phyloP scores from a whole-genome alignment of 495 filamentous ascomycete genomes.

The Neurospora sp. region DNA sequence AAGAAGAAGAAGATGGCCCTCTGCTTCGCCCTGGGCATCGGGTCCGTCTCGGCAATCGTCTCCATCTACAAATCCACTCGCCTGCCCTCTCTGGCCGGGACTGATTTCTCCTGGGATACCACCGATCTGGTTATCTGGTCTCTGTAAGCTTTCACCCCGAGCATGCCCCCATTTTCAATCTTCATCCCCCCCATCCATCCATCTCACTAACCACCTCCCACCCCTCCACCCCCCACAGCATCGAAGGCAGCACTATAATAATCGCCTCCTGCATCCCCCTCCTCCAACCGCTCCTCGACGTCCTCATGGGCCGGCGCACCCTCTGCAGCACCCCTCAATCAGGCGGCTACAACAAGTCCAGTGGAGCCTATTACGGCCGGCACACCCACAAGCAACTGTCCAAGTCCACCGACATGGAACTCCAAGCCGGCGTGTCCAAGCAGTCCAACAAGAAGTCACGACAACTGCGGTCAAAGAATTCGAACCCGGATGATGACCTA shows the following conservation, averaged over 20 bases:
- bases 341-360: neutral
- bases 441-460: neutral
- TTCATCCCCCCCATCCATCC: neutral
- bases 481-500: neutral
- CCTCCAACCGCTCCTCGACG: slow-evolving; percentile 32
- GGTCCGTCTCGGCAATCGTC: slow-evolving; percentile 21
- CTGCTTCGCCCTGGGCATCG: slow-evolving; percentile 32
- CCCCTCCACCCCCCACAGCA: slow-evolving; percentile 10
- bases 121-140: slow-evolving; percentile 37
- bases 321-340: neutral
- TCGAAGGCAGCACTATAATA: slow-evolving; percentile 39
- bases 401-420: neutral
- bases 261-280: slow-evolving; percentile 41
- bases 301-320: neutral
- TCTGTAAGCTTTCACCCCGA: slow-evolving; percentile 16
- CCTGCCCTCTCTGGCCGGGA: slow-evolving; percentile 23
- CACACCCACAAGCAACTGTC: neutral
- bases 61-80: slow-evolving; percentile 35
- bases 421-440: neutral
- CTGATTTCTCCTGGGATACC: slow-evolving; percentile 27
- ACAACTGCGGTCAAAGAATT: neutral
- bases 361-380: neutral
- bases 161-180: too few relatives aligned
- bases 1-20: slow-evolving; percentile 38
- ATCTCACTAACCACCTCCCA: neutral